Percentiles rank a stretch among this genome's conserved stretches.
phyloP scores from a whole-genome alignment of 1,139 yeast species.

The Hemisphaericaspora xylofermentans region DNA sequence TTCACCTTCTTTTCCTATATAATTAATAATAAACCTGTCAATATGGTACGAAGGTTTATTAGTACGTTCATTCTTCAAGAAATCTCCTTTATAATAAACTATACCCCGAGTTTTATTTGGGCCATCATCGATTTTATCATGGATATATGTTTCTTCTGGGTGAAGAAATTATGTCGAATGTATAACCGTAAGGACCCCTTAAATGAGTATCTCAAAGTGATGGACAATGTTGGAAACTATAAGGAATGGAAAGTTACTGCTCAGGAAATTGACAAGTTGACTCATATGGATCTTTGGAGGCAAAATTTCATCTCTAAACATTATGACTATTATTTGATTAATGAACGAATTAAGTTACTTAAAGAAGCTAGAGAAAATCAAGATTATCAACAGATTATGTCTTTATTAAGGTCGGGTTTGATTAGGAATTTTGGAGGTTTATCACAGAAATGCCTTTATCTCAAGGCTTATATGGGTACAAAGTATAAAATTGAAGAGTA shows the following conservation, averaged over 20 bases:
- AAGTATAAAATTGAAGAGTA: constrained; percentile 86
- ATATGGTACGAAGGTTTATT: neutral
- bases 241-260: constrained; percentile 65
- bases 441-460: constrained; percentile 73
- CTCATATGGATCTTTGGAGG: constrained; percentile 79
- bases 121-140: constrained; percentile 55
- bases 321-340: constrained; percentile 81
- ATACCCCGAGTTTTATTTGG: constrained; percentile 64
- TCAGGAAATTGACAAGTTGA: constrained; percentile 58
- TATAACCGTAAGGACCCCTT: constrained; percentile 42
- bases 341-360: constrained; percentile 66
- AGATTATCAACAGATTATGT: constrained; percentile 61
- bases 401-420: constrained; percentile 77
- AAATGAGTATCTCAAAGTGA: constrained; percentile 36
- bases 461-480: constrained; percentile 84
- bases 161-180: constrained; percentile 36
- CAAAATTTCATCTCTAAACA: constrained; percentile 79
- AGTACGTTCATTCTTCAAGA: neutral
- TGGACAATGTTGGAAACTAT: constrained; percentile 47
- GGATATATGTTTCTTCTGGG: constrained; percentile 65
- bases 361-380: constrained; percentile 59
- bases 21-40: too few species aligned
- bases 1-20: too few species aligned
- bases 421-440: constrained; percentile 91
- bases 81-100: constrained; percentile 28